A percentile compares a stretch with the other conserved stretches of the same genome.
Evolutionary conservation across 2,329 filamentous ascomycete species (phyloP).

Genomic region (Verticillium dahliae): DNA sequence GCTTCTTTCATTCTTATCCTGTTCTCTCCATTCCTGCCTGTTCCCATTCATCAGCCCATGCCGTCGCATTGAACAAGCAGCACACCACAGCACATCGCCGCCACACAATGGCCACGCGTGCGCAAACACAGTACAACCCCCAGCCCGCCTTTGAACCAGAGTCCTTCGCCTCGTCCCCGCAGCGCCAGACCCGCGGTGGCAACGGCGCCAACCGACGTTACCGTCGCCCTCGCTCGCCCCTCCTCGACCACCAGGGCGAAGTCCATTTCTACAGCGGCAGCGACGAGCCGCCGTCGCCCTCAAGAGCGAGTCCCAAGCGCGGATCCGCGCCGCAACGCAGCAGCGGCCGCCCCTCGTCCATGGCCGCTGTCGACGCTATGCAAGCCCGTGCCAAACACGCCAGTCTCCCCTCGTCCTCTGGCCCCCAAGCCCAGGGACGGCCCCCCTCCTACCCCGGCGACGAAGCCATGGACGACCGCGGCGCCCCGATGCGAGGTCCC

Average conservation of each 20-base stretch:
- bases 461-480: background rate
- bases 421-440: background rate
- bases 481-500: background rate
- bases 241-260: slow-evolving; percentile 7
- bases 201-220: slow-evolving; percentile 5
- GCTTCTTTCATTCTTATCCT: too few species aligned
- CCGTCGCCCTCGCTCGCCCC: slow-evolving; percentile 7
- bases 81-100: too few species aligned
- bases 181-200: background rate
- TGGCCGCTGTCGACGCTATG: background rate
- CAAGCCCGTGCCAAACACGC: background rate
- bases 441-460: background rate
- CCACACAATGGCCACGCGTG: background rate
- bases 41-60: too few species aligned
- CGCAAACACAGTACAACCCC: background rate
- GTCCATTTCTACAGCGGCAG: slow-evolving; percentile 8
- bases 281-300: slow-evolving; percentile 3
- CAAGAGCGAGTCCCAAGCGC: background rate
- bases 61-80: too few species aligned
- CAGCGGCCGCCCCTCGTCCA: background rate
- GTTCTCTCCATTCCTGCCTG: too few species aligned
- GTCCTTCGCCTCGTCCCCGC: background rate
- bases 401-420: background rate
- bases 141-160: background rate
- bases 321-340: background rate